Base-by-base conservation (phyloP, 331 rosid species). In the Acacia pycnantha region DNA sequence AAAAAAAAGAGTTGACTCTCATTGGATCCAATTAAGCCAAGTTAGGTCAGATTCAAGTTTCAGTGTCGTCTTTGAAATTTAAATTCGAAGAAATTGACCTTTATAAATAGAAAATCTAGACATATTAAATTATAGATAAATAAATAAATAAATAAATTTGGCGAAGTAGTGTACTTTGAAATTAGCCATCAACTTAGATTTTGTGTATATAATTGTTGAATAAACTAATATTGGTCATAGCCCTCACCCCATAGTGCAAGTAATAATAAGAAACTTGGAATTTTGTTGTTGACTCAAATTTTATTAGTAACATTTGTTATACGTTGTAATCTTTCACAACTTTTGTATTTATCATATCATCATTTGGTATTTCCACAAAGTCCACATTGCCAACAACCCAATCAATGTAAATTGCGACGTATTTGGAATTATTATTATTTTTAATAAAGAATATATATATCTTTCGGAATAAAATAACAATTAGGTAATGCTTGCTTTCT, bases 1-100 rank as follows among this genome's bases (percentile, higher is more conserved):
- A 19, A 41, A 4, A n/a, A n/a, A 44, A 6, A 0, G 40, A 53
- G 76, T 82, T 85, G 88, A 85, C 88, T 37, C 67, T 9, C 41
- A 37, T 37, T 37, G 12, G 50, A 50, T 56, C 12, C 51, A 40
- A 44, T 50, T 18, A 51, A 78, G 6, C 11, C 13, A 11, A 40
- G 85, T 87, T 87, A 87, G 89, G 87, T 65, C 74, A 70, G 79
- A 83, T 77, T 67, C 85, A 68, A 83, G 61, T 29, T 54, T 44
- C 68, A 13, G 56, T 33, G 24, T 43, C 53, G 62, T 33, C 81
- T 50, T 68, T 53, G 74, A 69, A 48, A 29, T 65, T 65, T 43
- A 2, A 43, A 43, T 9, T 56, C 19, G 29, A 79, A 13, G 74
- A 77, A 83, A 31, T 37, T 27, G 77, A 79, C 71, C 31, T 14